These are phyloP conservation scores for Microsporum ferrugineum DNA, from an alignment of 2,329 filamentous ascomycete genomes.

Conservation along the genomic window DNA sequence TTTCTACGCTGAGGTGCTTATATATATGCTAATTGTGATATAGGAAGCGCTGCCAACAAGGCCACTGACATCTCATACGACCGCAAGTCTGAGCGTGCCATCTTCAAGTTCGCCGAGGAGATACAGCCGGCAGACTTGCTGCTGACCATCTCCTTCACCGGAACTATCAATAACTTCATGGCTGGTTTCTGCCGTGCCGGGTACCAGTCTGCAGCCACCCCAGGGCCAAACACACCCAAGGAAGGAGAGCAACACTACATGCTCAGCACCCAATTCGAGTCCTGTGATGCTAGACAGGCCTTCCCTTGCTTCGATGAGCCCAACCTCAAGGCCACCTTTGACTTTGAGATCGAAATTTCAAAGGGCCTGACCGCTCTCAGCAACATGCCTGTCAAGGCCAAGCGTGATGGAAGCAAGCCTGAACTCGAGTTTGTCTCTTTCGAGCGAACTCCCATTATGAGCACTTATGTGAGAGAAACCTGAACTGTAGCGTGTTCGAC, in stretches of 20 bases:
- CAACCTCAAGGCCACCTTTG: slow-evolving; percentile 90
- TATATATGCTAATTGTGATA: not conserved
- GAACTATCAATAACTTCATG: slow-evolving; percentile 81
- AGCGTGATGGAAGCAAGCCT: slow-evolving; percentile 55
- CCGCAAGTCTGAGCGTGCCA: slow-evolving; percentile 70
- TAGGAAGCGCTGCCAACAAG: slow-evolving; percentile 25
- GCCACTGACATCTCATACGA: slow-evolving; percentile 66
- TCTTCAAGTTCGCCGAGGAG: slow-evolving; percentile 62
- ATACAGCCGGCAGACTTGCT: slow-evolving; percentile 57
- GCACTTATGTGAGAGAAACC: slow-evolving; percentile 51
- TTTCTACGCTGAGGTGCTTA: not conserved
- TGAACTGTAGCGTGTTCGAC: slow-evolving; percentile 25
- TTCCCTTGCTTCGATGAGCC: slow-evolving; percentile 99
- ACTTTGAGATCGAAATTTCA: slow-evolving; percentile 84
- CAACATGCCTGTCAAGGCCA: slow-evolving; percentile 85
- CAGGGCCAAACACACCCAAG: slow-evolving; percentile 65
- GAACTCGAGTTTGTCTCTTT: slow-evolving; percentile 60
- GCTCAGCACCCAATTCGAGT: slow-evolving; percentile 95
- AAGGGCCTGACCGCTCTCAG: slow-evolving; percentile 78
- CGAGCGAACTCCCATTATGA: slow-evolving; percentile 79
- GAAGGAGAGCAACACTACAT: slow-evolving; percentile 56
- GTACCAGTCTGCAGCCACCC: slow-evolving; percentile 68
- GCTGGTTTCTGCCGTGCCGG: slow-evolving; percentile 87
- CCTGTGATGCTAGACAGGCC: slow-evolving; percentile 83
- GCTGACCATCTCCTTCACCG: slow-evolving; percentile 63